phyloP scores from a whole-genome alignment of 371 early-diverging fungal genomes.

The Apophysomyces trapeziformis region DNA sequence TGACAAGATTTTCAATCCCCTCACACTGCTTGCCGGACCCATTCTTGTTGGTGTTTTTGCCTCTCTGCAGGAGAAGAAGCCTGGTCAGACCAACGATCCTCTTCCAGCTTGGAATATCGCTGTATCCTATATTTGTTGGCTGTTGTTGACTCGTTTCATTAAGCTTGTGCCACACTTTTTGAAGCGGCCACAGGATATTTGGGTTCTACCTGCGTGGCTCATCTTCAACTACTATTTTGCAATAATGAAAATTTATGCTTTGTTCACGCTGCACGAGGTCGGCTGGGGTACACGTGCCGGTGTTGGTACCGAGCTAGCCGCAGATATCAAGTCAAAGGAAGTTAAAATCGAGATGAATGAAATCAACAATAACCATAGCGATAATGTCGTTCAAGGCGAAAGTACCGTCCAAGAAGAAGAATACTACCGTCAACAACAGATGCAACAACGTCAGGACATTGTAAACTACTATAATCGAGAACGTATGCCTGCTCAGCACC shows the following conservation, averaged over 20 bases:
- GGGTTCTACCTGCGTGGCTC: constrained; percentile 60
- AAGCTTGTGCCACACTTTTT: constrained; percentile 65
- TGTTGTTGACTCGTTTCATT: constrained; percentile 61
- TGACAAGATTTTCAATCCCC: constrained; percentile 75
- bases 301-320: constrained; percentile 45
- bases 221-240: constrained; percentile 67
- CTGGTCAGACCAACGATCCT: constrained; percentile 26
- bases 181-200: constrained; percentile 59
- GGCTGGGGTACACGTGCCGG: constrained; percentile 72
- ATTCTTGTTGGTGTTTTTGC: constrained; percentile 58
- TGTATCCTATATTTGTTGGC: constrained; percentile 34
- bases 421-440: constrained; percentile 8
- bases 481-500: constrained; percentile 12
- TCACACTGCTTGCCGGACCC: constrained; percentile 71
- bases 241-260: constrained; percentile 60
- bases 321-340: constrained; percentile 35
- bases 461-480: not conserved
- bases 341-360: constrained; percentile 46
- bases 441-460: constrained; percentile 10
- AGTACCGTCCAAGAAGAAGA: constrained; percentile 15
- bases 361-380: constrained; percentile 16
- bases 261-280: constrained; percentile 62
- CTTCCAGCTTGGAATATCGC: constrained; percentile 24
- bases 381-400: not conserved
- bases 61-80: constrained; percentile 21